Base-by-base conservation (phyloP, 257 asterid species). In the Salvia miltiorrhiza region DNA sequence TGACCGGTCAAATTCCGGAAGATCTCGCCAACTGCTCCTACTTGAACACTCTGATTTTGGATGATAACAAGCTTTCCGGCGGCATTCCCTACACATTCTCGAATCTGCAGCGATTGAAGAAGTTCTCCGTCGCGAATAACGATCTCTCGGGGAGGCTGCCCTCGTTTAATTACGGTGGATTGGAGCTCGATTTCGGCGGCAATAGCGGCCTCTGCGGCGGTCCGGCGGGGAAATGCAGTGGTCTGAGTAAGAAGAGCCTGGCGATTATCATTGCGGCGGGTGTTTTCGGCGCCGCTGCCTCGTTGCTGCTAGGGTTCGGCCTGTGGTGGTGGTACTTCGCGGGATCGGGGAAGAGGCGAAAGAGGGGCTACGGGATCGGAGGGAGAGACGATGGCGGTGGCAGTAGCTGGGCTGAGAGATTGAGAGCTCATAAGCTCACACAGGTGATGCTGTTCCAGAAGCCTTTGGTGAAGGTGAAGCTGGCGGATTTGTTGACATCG, bases 21-120 rank as follows among this genome's bases (percentile, higher is more conserved):
- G 95, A 83, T 75, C 85, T 92, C 2, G 90, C 77, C 5, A 84
- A 82, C 12, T 89, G 98, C 72, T 50, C 84, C 59, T 92, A 83
- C 67, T 62, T 92, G 78, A 89, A 92, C 64, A 71, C 28, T 56
- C 14, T 77, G 76, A 78, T 77, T 47, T 57, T 65, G 49, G 83
- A 72, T 32, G 84, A 45, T 5, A 92, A 92, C 56, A 70, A 70
- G 45, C 65, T 92, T 7, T 63, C 85, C 0, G 98, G 98, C 13
- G 60, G n/a, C 63, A 87, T 92, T 56, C 96, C 96, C 0, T 76
- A 40, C 62, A 84, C 84, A 83, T 66, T 89, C 23, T 72, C 96
- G 28, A 85, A 81, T 82, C 73, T 87, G 53, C 77, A 65, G 72
- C 59, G 93, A 66, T 59, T 87, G 79, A 74, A 70, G 13, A 74